Evolutionary conservation across 2,329 filamentous ascomycete genomes (phyloP), one percentile per base, ranked within the genome.

Genomic region (Colletotrichum sublineola): DNA sequence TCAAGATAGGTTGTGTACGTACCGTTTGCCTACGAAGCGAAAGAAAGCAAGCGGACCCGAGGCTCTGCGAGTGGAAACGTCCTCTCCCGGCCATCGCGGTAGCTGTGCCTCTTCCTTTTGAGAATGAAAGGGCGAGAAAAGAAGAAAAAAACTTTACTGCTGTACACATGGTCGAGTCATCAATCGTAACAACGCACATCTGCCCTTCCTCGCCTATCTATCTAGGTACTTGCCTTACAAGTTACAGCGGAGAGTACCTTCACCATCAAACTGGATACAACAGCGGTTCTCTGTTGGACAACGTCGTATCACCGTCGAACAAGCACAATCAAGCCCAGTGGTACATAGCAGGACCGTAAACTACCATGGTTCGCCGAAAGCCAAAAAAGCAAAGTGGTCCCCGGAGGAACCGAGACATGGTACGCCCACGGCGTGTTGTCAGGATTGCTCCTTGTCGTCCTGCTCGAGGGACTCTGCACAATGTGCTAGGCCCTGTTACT

Each of bases 401-500:
- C 42, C 29, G 29, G 29, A 20, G 33, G 24, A 29, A 31, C 42
- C 57, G 40, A 61, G 57, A 48, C 57, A 61, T 31, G 36, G 46
- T n/a, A 48, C 46, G 40, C 14, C 14, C 44, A 29, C 8, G 15
- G 11, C 14, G n/a, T 31, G n/a, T 33, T 11, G 38, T 44, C 24
- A 9, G 57, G 57, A 24, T 46, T 31, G n/a, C 57, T 36, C 42
- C 57, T 60, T 48, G 57, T 33, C 42, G 50, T 61, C 42, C 24
- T 44, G 20, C 42, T 48, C 18, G 55, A 24, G 24, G 24, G 24
- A 24, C 38, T 40, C 38, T 40, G 38, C 38, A 40, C 38, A 40
- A 40, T 40, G 9, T 40, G 38, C 6, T 46, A 18, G 12, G 44
- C 1, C 24, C 24, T 24, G 24, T 24, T 24, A 24, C 24, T 24